Evolutionary conservation across 306 rosid species (phyloP).

Genomic region (Phaseolus lunatus): DNA sequence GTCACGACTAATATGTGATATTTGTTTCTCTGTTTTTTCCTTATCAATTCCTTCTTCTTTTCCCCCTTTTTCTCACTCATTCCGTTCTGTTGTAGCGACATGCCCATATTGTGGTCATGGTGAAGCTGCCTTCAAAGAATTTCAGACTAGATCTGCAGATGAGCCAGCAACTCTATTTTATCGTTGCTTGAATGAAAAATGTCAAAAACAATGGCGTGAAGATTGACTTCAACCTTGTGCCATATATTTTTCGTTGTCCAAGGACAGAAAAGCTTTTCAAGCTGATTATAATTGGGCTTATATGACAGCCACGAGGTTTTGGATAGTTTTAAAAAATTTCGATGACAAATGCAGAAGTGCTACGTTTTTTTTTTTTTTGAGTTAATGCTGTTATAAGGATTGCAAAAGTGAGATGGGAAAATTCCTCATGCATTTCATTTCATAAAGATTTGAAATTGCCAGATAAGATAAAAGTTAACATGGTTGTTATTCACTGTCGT

Average conservation of each 20-base stretch:
- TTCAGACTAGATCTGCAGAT: slow-evolving; percentile 78
- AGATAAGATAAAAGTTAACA: not conserved
- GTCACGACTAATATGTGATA: not conserved
- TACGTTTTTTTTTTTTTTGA: not conserved
- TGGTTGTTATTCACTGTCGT: not conserved
- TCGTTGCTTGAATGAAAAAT: slow-evolving; percentile 58
- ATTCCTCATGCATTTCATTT: not conserved
- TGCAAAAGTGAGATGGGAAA: not conserved
- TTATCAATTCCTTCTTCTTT: not conserved
- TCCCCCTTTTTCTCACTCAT: slow-evolving; percentile 10
- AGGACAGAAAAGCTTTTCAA: slow-evolving; percentile 4
- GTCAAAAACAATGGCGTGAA: slow-evolving; percentile 60
- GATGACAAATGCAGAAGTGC: not conserved
- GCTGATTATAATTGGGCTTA: not conserved
- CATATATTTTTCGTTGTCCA: not conserved
- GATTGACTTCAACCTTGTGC: slow-evolving; percentile 31
- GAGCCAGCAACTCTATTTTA: slow-evolving; percentile 73
- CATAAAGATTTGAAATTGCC: not conserved
- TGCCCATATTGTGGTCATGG: slow-evolving; percentile 63
- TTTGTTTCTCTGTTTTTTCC: not conserved
- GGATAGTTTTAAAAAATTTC: not conserved
- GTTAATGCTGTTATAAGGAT: not conserved
- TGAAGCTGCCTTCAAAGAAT: slow-evolving; percentile 18
- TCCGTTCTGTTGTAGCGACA: slow-evolving; percentile 44
- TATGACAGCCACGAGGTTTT: slow-evolving; percentile 13